Base-by-base conservation (phyloP, 2,329 filamentous ascomycete genomes). In the Epichloe scottii region DNA sequence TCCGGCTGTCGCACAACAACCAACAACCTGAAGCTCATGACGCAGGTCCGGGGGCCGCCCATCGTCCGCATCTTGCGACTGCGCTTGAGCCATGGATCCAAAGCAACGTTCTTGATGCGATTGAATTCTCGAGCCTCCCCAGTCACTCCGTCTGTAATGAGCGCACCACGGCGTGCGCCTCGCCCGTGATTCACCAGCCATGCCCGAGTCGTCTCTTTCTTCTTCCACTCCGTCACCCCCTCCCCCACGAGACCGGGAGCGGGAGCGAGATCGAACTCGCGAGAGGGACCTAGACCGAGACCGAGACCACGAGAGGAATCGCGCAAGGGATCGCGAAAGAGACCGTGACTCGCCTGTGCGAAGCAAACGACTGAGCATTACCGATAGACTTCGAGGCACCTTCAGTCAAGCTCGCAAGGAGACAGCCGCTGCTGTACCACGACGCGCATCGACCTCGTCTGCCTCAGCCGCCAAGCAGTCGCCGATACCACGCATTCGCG, bases 351-450 rank as follows among this genome's bases (percentile, higher is more conserved):
- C 60, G 38, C 59, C 63, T 33, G 57, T 63, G 46, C 56, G 43
- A 41, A 64, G 55, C 55, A 70, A 68, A 58, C 63, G 70, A 39
- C 65, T 66, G 49, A 72, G 68, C 61, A 66, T 72, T 51, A 68
- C 69, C 38, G 65, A 67, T 45, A 66, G 69, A 41, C 60, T 71
- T 5, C 60, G 64, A 33, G 64, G 64, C 35, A 63, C 66, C 11
- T 60, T 70, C 48, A 57, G 57, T 51, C 61, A 63, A 51, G 63
- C 60, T 33, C 62, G 66, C 50, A 62, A 63, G 39, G 60, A 65
- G 21, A 58, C 53, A 33, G 53, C 49, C 19, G 57, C 61, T 3
- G 59, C 61, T 2, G 55, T 63, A 30, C 57, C 58, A 46, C 58
- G 66, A 17, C 63, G 65, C 17, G 55, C 64, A 7, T 68, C 67